Evolutionary conservation across 139 green algal genomes (phyloP).

Genomic region (Chlamydomonas incerta): DNA sequence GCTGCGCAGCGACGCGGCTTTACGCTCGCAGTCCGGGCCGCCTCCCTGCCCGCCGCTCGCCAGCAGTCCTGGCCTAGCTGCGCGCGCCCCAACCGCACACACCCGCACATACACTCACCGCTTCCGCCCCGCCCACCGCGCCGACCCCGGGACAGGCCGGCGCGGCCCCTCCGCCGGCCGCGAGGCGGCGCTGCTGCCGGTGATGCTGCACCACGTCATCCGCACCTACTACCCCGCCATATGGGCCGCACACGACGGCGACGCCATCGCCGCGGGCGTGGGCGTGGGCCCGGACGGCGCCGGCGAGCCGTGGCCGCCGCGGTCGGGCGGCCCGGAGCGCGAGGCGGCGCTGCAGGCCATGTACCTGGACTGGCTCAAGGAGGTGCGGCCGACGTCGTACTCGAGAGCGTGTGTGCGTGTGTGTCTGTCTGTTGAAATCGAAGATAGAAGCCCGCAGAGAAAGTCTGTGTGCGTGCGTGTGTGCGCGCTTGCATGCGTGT

Average conservation of each 20-base stretch:
- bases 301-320: constrained; percentile 13
- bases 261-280: constrained; percentile 23
- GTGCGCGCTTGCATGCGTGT: too few species aligned
- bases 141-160: constrained; percentile 38
- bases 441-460: too few species aligned
- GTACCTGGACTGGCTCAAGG: constrained; percentile 56
- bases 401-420: too few species aligned
- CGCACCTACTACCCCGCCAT: constrained; percentile 56
- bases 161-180: constrained; percentile 52
- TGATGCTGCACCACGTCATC: constrained; percentile 62
- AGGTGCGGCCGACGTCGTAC: too few species aligned
- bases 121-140: neutral
- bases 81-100: neutral
- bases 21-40: too few species aligned
- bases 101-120: neutral
- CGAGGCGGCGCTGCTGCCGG: constrained; percentile 57
- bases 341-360: constrained; percentile 37
- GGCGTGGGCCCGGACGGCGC: neutral
- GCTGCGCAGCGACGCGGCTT: too few species aligned
- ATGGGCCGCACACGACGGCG: constrained; percentile 53
- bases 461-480: too few species aligned
- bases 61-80: too few species aligned
- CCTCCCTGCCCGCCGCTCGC: too few species aligned
- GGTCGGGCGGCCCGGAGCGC: neutral
- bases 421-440: too few species aligned